phyloP scores from a whole-genome alignment of 148 eudicot genomes.

The Chenopodium formosanum region DNA sequence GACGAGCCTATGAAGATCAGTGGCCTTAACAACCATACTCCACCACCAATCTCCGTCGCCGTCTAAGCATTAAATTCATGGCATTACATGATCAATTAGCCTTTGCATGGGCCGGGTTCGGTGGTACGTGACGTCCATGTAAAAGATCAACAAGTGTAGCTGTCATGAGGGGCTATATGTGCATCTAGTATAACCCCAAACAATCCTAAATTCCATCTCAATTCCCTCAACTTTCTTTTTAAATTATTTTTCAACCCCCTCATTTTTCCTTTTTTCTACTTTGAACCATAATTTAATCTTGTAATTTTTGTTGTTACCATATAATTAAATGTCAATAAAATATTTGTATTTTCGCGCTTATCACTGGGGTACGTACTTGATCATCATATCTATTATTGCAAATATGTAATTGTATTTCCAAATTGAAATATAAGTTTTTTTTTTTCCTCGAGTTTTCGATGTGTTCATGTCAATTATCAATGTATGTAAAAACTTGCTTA shows the following conservation, averaged over 20 bases:
- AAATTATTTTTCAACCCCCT: not conserved
- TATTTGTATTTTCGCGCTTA: constrained; percentile 13
- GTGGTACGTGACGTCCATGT: not conserved
- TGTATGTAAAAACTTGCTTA: too few species aligned
- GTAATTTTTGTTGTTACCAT: constrained; percentile 19
- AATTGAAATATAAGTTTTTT: too few species aligned
- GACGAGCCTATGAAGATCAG: constrained; percentile 26
- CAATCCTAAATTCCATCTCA: not conserved
- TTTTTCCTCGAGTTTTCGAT: too few species aligned
- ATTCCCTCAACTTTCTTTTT: not conserved
- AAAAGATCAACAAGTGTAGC: not conserved
- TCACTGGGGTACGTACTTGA: not conserved
- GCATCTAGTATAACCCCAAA: not conserved
- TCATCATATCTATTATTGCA: not conserved
- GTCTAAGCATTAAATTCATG: constrained; percentile 17
- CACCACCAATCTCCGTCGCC: constrained; percentile 24
- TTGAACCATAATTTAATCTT: constrained; percentile 11
- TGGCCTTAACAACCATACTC: constrained; percentile 9
- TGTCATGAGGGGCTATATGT: not conserved
- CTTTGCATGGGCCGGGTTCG: constrained; percentile 6
- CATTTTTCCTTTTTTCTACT: constrained; percentile 11
- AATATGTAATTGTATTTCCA: not conserved
- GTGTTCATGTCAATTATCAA: too few species aligned
- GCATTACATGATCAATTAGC: constrained; percentile 9
- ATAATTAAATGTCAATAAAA: constrained; percentile 21